phyloP scores from a whole-genome alignment of 345 rosid species.

The Isatis tinctoria region DNA sequence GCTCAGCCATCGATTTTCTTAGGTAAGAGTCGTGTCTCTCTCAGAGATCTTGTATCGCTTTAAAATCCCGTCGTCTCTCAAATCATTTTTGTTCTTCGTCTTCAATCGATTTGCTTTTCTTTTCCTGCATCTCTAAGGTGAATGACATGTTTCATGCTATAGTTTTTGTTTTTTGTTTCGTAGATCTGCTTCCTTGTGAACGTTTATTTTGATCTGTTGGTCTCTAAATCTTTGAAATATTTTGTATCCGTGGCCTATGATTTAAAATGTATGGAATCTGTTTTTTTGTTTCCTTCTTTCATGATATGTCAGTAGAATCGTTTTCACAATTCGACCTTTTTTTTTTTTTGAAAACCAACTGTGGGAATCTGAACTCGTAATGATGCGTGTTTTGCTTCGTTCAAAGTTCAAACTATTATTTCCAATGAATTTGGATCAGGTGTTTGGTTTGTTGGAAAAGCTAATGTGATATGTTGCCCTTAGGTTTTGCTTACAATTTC shows the following conservation, averaged over 20 bases:
- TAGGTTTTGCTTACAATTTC: too few relatives aligned
- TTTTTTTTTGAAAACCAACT: too few relatives aligned
- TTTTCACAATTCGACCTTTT: too few relatives aligned
- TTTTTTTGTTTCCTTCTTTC: too few relatives aligned
- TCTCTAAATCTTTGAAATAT: background rate
- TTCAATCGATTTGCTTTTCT: background rate
- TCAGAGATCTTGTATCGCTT: slow-evolving; percentile 25
- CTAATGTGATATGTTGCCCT: too few relatives aligned
- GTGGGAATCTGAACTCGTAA: too few relatives aligned
- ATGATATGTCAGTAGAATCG: too few relatives aligned
- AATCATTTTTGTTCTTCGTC: background rate
- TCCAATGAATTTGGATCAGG: too few relatives aligned
- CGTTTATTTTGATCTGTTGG: background rate
- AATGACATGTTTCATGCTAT: background rate
- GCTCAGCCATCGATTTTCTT: slow-evolving; percentile 14
- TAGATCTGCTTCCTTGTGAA: background rate
- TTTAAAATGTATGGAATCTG: background rate
- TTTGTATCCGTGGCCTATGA: background rate
- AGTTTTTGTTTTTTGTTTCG: too few relatives aligned
- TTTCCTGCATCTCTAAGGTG: background rate
- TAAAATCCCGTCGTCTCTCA: background rate
- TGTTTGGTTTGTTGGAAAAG: too few relatives aligned
- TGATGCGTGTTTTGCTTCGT: too few relatives aligned
- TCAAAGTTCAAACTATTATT: too few relatives aligned
- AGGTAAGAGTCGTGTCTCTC: slow-evolving; percentile 7